A percentile compares a stretch with the other conserved stretches of the same genome.
Conservation (phyloP, 2,329 filamentous ascomycete species). For the Trichophyton rubrum region DNA sequence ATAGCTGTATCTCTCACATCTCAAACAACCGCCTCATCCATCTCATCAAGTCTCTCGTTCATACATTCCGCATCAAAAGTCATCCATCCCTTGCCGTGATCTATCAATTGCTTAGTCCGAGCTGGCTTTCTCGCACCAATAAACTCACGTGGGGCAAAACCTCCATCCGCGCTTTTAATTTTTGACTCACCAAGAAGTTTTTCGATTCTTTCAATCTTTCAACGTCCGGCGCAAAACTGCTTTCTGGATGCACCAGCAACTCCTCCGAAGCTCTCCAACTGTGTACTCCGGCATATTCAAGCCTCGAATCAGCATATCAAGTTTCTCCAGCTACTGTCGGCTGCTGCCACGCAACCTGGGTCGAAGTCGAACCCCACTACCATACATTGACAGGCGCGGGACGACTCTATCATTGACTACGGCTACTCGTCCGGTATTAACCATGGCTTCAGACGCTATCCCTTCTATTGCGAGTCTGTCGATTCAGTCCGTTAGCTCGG, state of each 20-base stretch:
- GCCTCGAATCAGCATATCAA: not conserved
- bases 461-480: conserved; percentile 29
- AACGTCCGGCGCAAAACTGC: not conserved
- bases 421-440: conserved; percentile 5
- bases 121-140: not conserved
- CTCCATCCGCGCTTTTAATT: not conserved
- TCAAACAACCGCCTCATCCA: not conserved
- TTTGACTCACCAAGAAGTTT: not conserved
- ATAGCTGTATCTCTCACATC: not conserved
- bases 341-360: not conserved
- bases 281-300: not conserved
- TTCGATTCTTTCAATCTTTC: not conserved
- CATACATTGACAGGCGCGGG: not conserved
- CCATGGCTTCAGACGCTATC: conserved; percentile 25
- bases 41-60: not conserved
- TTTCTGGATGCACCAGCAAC: conserved; percentile 4
- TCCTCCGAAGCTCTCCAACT: not conserved
- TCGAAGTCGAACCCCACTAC: not conserved
- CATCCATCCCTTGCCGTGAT: not conserved
- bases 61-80: not conserved
- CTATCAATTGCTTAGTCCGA: not conserved
- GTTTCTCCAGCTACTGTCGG: conserved; percentile 1
- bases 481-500: conserved; percentile 26
- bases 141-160: conserved; percentile 1
- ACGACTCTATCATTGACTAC: not conserved